These are phyloP conservation scores for Eragrostis tef DNA, from an alignment of 202 grass and related monocot genomes.

Conservation along the genomic window DNA sequence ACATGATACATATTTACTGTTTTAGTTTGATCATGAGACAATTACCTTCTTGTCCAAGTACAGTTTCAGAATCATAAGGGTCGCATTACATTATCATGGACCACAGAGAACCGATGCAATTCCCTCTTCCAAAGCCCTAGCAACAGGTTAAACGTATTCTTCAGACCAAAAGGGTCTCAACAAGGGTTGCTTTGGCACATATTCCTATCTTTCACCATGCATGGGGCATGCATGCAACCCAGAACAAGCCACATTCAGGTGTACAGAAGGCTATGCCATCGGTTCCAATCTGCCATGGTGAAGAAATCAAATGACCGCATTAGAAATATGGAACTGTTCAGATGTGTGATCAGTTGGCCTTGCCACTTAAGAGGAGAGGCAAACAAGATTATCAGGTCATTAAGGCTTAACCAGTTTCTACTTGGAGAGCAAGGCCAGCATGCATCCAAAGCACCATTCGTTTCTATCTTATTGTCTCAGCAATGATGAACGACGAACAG, in stretches of 20 bases:
- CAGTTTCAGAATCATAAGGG: slow-evolving; percentile 8
- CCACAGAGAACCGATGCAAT: slow-evolving; percentile 43
- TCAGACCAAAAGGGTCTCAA: slow-evolving; percentile 20
- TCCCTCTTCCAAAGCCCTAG: slow-evolving; percentile 40
- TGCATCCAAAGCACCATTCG: neutral
- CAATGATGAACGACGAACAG: neutral
- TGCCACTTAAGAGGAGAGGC: slow-evolving; percentile 26
- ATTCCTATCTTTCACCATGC: slow-evolving; percentile 34
- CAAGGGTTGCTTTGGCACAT: slow-evolving; percentile 39
- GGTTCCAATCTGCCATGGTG: slow-evolving; percentile 10
- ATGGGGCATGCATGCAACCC: slow-evolving; percentile 25
- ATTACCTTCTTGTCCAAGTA: neutral
- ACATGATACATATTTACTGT: slow-evolving; percentile 23
- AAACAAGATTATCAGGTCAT: slow-evolving; percentile 19
- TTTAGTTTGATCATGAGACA: neutral
- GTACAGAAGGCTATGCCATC: neutral
- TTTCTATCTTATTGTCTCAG: neutral
- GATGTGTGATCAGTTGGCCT: slow-evolving; percentile 15
- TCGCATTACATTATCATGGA: slow-evolving; percentile 22
- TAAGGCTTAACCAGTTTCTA: slow-evolving; percentile 34
- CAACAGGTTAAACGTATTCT: slow-evolving; percentile 19
- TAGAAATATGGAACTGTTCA: slow-evolving; percentile 30
- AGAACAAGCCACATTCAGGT: neutral
- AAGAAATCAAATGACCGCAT: slow-evolving; percentile 8
- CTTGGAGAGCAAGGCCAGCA: slow-evolving; percentile 5